Evolutionary conservation across 768 basidiomycete genomes (phyloP).

Genomic region (Amanita jacksonii): DNA sequence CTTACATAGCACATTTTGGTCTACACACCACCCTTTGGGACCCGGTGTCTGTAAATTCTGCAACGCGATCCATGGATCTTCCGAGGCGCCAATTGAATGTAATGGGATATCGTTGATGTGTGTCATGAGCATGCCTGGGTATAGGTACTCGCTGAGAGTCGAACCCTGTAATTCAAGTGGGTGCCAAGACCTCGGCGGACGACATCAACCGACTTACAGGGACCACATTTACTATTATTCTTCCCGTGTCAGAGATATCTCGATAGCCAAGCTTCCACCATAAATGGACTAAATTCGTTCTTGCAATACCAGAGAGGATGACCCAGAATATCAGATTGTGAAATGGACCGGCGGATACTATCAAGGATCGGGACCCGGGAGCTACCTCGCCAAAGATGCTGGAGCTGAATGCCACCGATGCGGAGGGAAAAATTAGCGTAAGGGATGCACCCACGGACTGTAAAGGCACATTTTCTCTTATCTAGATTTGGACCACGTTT

Average conservation of each 20-base stretch:
- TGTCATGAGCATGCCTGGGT: slow-evolving; percentile 49
- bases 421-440: slow-evolving; percentile 57
- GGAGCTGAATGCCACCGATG: slow-evolving; percentile 57
- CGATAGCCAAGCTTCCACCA: slow-evolving; percentile 36
- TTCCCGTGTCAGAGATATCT: slow-evolving; percentile 42
- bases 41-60: slow-evolving; percentile 10
- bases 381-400: slow-evolving; percentile 28
- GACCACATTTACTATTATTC: slow-evolving; percentile 45
- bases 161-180: slow-evolving; percentile 37
- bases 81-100: slow-evolving; percentile 14
- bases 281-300: slow-evolving; percentile 21
- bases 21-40: slow-evolving; percentile 55
- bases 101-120: slow-evolving; percentile 55
- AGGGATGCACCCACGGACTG: slow-evolving; percentile 52
- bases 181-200: not conserved
- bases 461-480: slow-evolving; percentile 58
- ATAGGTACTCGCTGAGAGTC: slow-evolving; percentile 46
- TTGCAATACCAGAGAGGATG: slow-evolving; percentile 30
- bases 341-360: slow-evolving; percentile 67
- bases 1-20: slow-evolving; percentile 16
- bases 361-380: slow-evolving; percentile 39
- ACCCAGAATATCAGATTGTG: slow-evolving; percentile 64
- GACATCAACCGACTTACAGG: slow-evolving; percentile 29
- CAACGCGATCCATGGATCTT: slow-evolving; percentile 40
- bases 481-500: not conserved